Evolutionary conservation across 78 protist species (phyloP).

Genomic region (Chrysochromulina tobinii): DNA sequence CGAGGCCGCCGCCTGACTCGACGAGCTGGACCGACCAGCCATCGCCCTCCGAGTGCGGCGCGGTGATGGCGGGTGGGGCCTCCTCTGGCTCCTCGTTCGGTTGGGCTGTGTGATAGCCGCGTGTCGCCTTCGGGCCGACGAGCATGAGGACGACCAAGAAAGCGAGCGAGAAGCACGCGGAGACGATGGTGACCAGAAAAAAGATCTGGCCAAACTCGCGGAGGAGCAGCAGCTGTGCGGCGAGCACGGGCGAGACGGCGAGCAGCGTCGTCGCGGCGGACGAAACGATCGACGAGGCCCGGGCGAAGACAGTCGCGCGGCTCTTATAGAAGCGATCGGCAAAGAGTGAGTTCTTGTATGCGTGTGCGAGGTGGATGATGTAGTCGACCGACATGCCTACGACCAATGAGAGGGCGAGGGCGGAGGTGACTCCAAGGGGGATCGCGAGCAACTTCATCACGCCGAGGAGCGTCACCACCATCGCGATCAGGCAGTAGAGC

Average conservation of each 20-base stretch:
- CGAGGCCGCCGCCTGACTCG: too few species aligned
- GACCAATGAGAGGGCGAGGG: background rate
- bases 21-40: too few species aligned
- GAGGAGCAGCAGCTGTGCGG: background rate
- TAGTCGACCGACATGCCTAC: background rate
- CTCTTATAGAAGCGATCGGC: background rate
- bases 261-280: background rate
- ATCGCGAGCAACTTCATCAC: background rate
- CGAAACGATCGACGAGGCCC: background rate
- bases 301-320: background rate
- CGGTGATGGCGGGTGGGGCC: too few species aligned
- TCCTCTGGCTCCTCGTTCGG: too few species aligned
- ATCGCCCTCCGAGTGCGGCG: too few species aligned
- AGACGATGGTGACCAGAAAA: background rate
- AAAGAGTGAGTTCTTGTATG: background rate
- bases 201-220: background rate
- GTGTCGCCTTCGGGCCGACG: background rate
- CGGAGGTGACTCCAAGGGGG: background rate
- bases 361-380: slow-evolving; percentile 17
- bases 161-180: background rate
- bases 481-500: background rate
- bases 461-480: background rate
- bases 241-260: background rate
- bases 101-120: too few species aligned
- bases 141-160: background rate